Evolutionary conservation across 2,329 filamentous ascomycete genomes (phyloP).

Genomic region (Exserohilum turcica): DNA sequence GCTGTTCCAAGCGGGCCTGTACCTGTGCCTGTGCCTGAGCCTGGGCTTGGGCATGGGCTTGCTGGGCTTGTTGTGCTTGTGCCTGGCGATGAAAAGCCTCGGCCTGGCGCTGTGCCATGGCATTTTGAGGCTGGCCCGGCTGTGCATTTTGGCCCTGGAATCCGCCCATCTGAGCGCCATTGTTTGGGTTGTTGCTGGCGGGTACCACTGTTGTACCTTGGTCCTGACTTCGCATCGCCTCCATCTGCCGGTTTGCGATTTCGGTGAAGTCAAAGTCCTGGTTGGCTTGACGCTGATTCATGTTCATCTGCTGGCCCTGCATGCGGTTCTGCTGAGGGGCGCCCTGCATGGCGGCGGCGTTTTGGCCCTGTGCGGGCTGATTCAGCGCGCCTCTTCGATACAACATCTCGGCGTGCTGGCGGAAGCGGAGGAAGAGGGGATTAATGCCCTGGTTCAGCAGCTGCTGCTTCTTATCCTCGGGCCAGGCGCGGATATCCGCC

Average conservation of each 20-base stretch:
- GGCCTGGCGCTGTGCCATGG: conserved; percentile 38
- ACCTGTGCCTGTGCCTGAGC: conserved; percentile 49
- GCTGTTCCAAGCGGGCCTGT: conserved; percentile 34
- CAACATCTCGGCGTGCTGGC: conserved; percentile 52
- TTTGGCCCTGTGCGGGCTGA: conserved; percentile 21
- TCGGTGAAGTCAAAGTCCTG: conserved; percentile 58
- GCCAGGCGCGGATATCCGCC: conserved; percentile 50
- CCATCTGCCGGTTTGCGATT: conserved; percentile 64
- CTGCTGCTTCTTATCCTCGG: conserved; percentile 55
- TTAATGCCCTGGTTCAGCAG: conserved; percentile 54
- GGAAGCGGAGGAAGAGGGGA: conserved; percentile 58
- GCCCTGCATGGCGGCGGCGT: conserved; percentile 45
- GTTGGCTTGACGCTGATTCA: conserved; percentile 36
- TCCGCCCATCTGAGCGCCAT: conserved; percentile 44
- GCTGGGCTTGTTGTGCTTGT: conserved; percentile 19
- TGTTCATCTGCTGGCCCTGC: conserved; percentile 34
- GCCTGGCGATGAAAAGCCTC: conserved; percentile 20
- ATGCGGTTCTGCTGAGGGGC: conserved; percentile 33
- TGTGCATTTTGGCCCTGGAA: conserved; percentile 39
- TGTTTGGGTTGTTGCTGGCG: conserved; percentile 61
- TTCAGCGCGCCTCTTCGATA: conserved; percentile 31
- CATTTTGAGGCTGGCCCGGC: conserved; percentile 33
- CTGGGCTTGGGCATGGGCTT: conserved; percentile 27
- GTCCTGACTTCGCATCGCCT: conserved; percentile 65
- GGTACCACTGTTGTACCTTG: conserved; percentile 68